phyloP scores from a whole-genome alignment of 1,284 basidiomycete genomes.

The Xerocomus minutiporus region DNA sequence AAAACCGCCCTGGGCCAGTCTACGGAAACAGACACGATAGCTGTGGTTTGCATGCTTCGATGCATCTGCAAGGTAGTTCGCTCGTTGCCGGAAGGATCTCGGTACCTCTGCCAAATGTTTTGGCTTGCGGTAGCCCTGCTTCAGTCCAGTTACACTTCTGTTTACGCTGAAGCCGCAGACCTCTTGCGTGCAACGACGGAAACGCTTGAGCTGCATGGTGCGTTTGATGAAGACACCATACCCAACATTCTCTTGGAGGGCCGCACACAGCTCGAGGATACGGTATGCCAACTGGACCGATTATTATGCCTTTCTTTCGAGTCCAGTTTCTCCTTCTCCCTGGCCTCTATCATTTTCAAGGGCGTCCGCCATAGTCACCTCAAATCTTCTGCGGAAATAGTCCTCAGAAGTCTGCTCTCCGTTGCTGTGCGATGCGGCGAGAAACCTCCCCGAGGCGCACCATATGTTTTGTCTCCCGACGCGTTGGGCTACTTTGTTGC shows the following conservation, averaged over 20 bases:
- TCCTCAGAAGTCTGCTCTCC: slow-evolving; percentile 53
- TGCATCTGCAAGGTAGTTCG: slow-evolving; percentile 78
- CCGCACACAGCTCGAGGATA: slow-evolving; percentile 62
- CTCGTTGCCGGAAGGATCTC: slow-evolving; percentile 61
- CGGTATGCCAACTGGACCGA: slow-evolving; percentile 69
- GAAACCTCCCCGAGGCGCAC: slow-evolving; percentile 35
- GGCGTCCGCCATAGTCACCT: slow-evolving; percentile 71
- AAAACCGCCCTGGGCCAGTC: slow-evolving; percentile 60
- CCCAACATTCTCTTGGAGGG: slow-evolving; percentile 61
- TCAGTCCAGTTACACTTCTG: slow-evolving; percentile 68
- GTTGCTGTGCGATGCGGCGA: slow-evolving; percentile 51
- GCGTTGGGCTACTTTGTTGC: slow-evolving; percentile 80
- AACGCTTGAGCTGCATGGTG: slow-evolving; percentile 57
- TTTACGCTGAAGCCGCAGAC: slow-evolving; percentile 68
- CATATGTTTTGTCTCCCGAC: slow-evolving; percentile 50
- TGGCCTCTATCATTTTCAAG: slow-evolving; percentile 82
- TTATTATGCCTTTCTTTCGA: slow-evolving; percentile 76
- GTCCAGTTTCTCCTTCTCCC: slow-evolving; percentile 73
- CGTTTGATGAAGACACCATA: slow-evolving; percentile 53
- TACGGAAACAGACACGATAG: slow-evolving; percentile 67
- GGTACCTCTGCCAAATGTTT: slow-evolving; percentile 73
- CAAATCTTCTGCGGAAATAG: slow-evolving; percentile 53
- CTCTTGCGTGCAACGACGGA: slow-evolving; percentile 67
- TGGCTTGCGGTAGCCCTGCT: slow-evolving; percentile 83
- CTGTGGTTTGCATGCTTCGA: slow-evolving; percentile 82